Evolutionary conservation across 331 rosid species (phyloP).

Genomic region (Malus hybrid): DNA sequence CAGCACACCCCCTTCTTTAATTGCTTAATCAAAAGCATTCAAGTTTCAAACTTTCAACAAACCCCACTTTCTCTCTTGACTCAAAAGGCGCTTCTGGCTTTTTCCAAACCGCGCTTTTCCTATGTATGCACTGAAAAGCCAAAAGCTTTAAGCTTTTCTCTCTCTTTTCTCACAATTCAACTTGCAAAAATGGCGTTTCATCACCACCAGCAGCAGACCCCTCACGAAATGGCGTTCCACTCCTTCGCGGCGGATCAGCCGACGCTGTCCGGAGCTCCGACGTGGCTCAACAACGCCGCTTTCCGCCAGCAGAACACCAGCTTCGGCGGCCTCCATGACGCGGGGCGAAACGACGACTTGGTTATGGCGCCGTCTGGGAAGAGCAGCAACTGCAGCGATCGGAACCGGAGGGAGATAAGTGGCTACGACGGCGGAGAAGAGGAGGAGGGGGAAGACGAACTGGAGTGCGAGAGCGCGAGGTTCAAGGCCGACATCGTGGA

Average conservation of each 20-base stretch:
- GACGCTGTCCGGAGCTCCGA: slow-evolving; percentile 39
- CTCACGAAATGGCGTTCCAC: slow-evolving; percentile 26
- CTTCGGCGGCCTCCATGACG: slow-evolving; percentile 52
- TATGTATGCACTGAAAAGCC: not conserved
- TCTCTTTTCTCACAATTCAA: not conserved
- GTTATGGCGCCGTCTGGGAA: slow-evolving; percentile 13
- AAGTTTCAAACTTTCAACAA: not conserved
- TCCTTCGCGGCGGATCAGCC: slow-evolving; percentile 15
- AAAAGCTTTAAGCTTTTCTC: not conserved
- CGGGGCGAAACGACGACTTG: slow-evolving; percentile 41
- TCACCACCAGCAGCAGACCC: slow-evolving; percentile 4
- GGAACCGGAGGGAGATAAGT: not conserved
- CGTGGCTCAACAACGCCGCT: slow-evolving; percentile 85
- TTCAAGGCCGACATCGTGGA: slow-evolving; percentile 67
- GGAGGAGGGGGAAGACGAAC: slow-evolving; percentile 25
- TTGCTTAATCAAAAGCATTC: not conserved
- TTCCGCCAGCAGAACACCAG: slow-evolving; percentile 28
- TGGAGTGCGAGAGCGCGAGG: slow-evolving; percentile 46
- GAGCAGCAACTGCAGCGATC: slow-evolving; percentile 15
- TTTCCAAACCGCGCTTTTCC: not conserved
- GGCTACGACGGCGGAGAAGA: slow-evolving; percentile 8
- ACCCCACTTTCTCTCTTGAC: not conserved
- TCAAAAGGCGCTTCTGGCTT: not conserved
- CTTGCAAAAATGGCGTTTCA: slow-evolving; percentile 19
- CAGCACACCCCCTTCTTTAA: not conserved